Percentiles rank a stretch among this genome's conserved stretches.
phyloP scores from a whole-genome alignment of 1,139 yeast species.

The Suhomyces panamericanus region DNA sequence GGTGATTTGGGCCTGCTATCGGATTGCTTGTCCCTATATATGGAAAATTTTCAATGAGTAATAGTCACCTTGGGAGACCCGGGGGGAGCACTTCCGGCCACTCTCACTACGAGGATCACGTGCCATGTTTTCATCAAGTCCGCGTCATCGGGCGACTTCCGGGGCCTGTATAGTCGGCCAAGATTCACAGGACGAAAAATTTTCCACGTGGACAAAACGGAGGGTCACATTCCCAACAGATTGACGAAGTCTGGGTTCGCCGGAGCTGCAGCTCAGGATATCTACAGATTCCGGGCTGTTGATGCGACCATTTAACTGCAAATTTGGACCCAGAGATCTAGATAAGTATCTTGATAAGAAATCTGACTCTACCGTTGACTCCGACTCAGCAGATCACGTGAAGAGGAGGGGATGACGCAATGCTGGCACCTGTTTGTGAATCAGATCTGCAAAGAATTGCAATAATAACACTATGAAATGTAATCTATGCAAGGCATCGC shows the following conservation, averaged over 20 bases:
- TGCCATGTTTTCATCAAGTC: slow-evolving; percentile 5
- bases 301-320: slow-evolving; percentile 5
- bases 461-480: too few species aligned
- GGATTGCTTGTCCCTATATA: slow-evolving; percentile 3
- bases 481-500: too few species aligned
- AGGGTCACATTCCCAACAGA: too few species aligned
- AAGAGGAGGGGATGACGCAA: slow-evolving; percentile 1
- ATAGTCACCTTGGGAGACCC: slow-evolving; percentile 7
- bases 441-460: too few species aligned
- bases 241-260: too few species aligned
- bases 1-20: neutral
- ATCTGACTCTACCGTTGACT: slow-evolving; percentile 11
- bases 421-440: too few species aligned
- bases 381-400: neutral
- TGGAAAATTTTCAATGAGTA: slow-evolving; percentile 13
- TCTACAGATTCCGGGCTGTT: neutral
- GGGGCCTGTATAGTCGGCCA: slow-evolving; percentile 1
- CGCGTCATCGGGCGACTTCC: neutral
- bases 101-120: slow-evolving; percentile 5
- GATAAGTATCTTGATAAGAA: slow-evolving; percentile 10
- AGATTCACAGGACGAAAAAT: slow-evolving; percentile 4
- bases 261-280: too few species aligned
- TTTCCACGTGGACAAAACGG: slow-evolving; percentile 4
- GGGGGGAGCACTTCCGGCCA: slow-evolving; percentile 3
- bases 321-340: slow-evolving; percentile 4